Percentiles rank a stretch among this genome's conserved stretches.
phyloP scores from a whole-genome alignment of 257 asterid genomes.

The Penstemon davidsonii region DNA sequence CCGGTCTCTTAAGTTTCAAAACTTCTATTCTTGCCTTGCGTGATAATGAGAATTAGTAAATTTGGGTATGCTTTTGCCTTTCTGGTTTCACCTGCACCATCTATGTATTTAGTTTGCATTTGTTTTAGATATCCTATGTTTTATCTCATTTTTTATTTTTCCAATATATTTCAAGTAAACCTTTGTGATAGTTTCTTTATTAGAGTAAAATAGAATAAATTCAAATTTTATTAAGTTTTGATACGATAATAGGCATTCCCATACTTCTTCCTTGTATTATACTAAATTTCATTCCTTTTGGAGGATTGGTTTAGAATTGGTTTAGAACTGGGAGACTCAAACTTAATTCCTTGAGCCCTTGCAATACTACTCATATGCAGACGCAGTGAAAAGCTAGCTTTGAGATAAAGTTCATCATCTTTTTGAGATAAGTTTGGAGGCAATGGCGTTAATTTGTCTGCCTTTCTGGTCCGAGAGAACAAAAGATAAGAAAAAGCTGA shows the following conservation, averaged over 20 bases:
- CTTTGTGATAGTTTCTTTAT: not conserved
- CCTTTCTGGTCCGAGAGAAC: not conserved
- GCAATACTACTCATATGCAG: not conserved
- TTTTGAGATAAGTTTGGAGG: too few species aligned
- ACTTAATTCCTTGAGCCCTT: constrained; percentile 24
- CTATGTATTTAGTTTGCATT: not conserved
- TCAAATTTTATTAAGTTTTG: constrained; percentile 1
- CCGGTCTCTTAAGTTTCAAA: not conserved
- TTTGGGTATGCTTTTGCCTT: constrained; percentile 25
- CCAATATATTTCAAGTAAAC: not conserved
- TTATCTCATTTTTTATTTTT: not conserved
- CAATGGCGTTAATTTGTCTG: constrained; percentile 1
- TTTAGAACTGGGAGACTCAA: constrained; percentile 20
- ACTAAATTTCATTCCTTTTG: not conserved
- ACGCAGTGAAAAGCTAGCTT: not conserved
- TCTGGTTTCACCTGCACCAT: constrained; percentile 19
- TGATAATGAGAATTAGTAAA: constrained; percentile 38
- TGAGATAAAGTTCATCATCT: too few species aligned
- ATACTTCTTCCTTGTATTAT: constrained; percentile 6
- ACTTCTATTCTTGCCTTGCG: constrained; percentile 24
- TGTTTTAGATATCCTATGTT: not conserved
- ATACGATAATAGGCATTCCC: constrained; percentile 8
- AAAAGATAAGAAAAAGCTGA: not conserved
- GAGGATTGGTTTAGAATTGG: constrained; percentile 15
- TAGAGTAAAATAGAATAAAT: constrained; percentile 5